Base-by-base conservation (phyloP, 148 eudicot genomes). In the Suaeda aralocaspica region DNA sequence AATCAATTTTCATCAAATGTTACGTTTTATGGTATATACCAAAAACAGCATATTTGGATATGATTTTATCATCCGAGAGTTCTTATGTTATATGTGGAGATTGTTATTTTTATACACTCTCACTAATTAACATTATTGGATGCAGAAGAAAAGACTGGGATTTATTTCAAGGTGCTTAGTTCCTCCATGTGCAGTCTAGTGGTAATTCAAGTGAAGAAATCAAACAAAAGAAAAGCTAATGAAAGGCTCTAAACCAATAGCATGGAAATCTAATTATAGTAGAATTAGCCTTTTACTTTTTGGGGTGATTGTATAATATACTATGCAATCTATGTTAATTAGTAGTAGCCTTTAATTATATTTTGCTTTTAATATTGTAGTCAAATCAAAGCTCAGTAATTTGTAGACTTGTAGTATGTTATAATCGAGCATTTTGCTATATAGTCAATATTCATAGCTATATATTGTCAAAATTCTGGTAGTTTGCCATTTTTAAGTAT, bases 91-190 rank as follows among this genome's bases (percentile, higher is more conserved):
- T n/a, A n/a, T n/a, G n/a, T n/a, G n/a, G n/a, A n/a, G n/a, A n/a
- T n/a, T n/a, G n/a, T n/a, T n/a, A n/a, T n/a, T n/a, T n/a, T n/a
- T n/a, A n/a, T n/a, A n/a, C n/a, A n/a, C n/a, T n/a, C n/a, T n/a
- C n/a, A n/a, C n/a, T n/a, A n/a, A n/a, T 34, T 5, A 49, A 9
- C 16, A 49, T 9, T 31, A 16, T 55, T 44, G 19, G 55, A 3
- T 74, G 79, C 89, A 87, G 95, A 89, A 89, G 82, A 85, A 66
- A 63, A 76, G 83, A 68, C 70, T 82, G 25, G 91, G 91, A 58
- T 76, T 87, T 77, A 78, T 89, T 33, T 85, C 95, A 61, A 83
- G 86, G 69, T 89, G 95, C 76, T 80, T 85, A 65, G 81, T 80
- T 64, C 88, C 89, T 2, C 83, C 83, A 59, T 89, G 95, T 68